These are phyloP conservation scores for Wickerhamiella brachini DNA, from an alignment of 805 yeast genomes.

Conservation along the genomic window DNA sequence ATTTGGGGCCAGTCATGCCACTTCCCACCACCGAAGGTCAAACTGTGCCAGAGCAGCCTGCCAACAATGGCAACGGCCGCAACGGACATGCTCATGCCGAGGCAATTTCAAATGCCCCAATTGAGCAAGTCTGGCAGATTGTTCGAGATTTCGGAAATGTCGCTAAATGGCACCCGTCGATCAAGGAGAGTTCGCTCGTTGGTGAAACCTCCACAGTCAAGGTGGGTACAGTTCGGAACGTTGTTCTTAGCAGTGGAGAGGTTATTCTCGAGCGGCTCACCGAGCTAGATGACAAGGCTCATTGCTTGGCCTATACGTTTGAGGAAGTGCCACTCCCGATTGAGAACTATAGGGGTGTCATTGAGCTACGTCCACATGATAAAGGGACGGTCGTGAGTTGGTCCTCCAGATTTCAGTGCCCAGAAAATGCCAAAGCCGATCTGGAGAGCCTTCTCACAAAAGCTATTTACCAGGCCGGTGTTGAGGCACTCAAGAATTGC, in stretches of 20 bases:
- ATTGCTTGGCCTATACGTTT: neutral
- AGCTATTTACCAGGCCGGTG: neutral
- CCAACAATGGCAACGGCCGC: too few species aligned
- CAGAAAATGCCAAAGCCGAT: neutral
- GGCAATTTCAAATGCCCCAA: neutral
- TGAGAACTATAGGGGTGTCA: neutral
- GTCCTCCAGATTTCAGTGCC: neutral
- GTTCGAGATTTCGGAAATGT: neutral
- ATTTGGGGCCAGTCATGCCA: neutral
- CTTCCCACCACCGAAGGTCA: neutral
- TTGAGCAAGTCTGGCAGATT: neutral
- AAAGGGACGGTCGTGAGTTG: neutral
- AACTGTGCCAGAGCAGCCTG: too few species aligned
- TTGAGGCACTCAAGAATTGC: neutral
- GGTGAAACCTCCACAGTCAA: neutral
- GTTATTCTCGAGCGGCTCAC: neutral
- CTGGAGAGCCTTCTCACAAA: neutral
- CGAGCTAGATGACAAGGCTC: neutral
- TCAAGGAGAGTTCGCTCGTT: neutral
- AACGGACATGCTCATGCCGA: neutral
- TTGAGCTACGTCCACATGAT: neutral
- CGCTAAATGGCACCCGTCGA: neutral
- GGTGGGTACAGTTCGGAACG: neutral
- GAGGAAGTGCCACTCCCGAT: neutral
- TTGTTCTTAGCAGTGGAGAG: neutral